A percentile compares a stretch with the other conserved stretches of the same genome.
phyloP scores from a whole-genome alignment of 83 land plant genomes.

The Thuja plicata region DNA sequence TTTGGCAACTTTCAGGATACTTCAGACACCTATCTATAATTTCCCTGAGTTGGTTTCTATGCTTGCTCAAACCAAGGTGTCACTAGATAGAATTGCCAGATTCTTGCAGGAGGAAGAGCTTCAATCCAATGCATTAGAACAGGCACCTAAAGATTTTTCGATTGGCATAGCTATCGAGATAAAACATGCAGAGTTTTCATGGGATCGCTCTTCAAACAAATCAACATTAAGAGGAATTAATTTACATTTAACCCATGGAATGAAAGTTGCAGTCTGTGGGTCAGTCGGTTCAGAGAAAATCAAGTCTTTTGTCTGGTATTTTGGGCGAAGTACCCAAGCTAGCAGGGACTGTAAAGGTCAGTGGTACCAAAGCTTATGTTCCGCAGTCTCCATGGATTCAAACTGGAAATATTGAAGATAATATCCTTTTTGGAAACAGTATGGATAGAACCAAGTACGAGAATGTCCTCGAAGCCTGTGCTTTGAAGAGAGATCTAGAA shows the following conservation, averaged over 20 bases:
- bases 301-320: conserved; percentile 71
- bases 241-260: conserved; percentile 47
- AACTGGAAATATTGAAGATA: conserved; percentile 75
- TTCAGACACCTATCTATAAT: conserved; percentile 68
- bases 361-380: conserved; percentile 84
- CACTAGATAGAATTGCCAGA: conserved; percentile 52
- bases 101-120: conserved; percentile 69
- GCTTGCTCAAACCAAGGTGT: conserved; percentile 69
- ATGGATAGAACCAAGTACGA: conserved; percentile 58
- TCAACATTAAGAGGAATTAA: conserved; percentile 48
- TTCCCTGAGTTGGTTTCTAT: conserved; percentile 63
- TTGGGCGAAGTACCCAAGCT: conserved; percentile 84
- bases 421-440: conserved; percentile 76
- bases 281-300: conserved; percentile 91
- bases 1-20: conserved; percentile 73
- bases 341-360: conserved; percentile 53
- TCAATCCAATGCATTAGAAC: conserved; percentile 37
- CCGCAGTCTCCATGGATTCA: conserved; percentile 93
- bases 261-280: conserved; percentile 85
- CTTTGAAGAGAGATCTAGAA: conserved; percentile 65
- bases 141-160: conserved; percentile 16
- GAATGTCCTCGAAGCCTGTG: conserved; percentile 63
- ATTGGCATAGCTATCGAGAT: conserved; percentile 50
- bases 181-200: conserved; percentile 50
- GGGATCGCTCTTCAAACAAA: conserved; percentile 49